Evolutionary conservation across 768 basidiomycete genomes (phyloP).

Genomic region (Mycena vitilis): DNA sequence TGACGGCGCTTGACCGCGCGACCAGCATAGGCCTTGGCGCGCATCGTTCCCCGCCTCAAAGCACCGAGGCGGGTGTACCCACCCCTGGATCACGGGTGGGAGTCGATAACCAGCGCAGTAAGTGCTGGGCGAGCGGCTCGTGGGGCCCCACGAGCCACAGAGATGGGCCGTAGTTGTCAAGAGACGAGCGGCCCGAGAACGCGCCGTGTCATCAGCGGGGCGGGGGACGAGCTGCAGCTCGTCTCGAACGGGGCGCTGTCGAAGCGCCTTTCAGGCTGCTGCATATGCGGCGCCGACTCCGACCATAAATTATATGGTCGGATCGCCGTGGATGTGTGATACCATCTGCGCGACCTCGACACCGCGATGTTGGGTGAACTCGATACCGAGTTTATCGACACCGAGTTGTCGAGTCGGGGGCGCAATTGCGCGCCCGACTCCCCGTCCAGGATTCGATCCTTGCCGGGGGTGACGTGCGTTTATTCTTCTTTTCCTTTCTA

Average conservation of each 20-base stretch:
- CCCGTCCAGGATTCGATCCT: not conserved
- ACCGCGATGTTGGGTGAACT: not conserved
- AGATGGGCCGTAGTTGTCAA: not conserved
- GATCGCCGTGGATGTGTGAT: not conserved
- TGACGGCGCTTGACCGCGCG: not conserved
- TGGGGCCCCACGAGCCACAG: not conserved
- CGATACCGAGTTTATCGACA: not conserved
- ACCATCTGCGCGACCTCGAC: slow-evolving; percentile 6
- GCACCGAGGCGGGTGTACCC: not conserved
- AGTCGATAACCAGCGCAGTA: not conserved
- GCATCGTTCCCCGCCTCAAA: not conserved
- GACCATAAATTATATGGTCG: not conserved
- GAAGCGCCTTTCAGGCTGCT: not conserved
- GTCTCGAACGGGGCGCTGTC: slow-evolving; percentile 11
- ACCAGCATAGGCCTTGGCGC: not conserved
- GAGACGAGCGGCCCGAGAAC: not conserved
- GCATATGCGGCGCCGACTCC: not conserved
- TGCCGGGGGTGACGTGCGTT: slow-evolving; percentile 5
- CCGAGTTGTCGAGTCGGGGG: not conserved
- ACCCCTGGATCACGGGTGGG: not conserved
- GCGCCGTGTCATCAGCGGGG: slow-evolving; percentile 13
- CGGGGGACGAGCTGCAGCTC: slow-evolving; percentile 17
- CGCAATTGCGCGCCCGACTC: no score
- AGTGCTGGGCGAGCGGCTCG: not conserved
- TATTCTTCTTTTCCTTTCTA: not conserved